phyloP scores from a whole-genome alignment of 2,329 filamentous ascomycete species.

The Colletotrichum echinochloae region DNA sequence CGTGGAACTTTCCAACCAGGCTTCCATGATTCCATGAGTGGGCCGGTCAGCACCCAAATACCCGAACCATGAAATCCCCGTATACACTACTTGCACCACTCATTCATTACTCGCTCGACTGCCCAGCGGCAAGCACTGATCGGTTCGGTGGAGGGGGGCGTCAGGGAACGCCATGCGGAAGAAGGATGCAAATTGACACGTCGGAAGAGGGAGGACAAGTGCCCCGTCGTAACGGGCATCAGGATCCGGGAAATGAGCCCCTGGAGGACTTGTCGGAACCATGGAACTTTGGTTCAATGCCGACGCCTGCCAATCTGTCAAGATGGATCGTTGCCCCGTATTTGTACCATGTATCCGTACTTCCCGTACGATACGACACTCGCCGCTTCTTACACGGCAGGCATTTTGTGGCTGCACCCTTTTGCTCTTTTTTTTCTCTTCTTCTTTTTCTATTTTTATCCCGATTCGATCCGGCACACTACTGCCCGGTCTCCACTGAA shows the following conservation, averaged over 20 bases:
- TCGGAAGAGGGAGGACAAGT: neutral
- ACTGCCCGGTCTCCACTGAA: neutral
- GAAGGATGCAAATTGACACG: neutral
- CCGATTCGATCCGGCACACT: neutral
- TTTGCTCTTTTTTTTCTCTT: no score
- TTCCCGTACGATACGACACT: neutral
- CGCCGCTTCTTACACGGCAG: conserved; percentile 2
- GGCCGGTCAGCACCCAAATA: conserved; percentile 33
- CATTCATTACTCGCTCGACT: no score
- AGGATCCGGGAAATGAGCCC: neutral
- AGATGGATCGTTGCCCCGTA: neutral
- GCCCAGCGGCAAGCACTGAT: neutral
- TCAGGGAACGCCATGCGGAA: neutral
- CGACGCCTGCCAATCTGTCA: neutral
- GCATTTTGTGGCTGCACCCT: conserved; percentile 7
- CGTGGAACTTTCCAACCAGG: conserved; percentile 24
- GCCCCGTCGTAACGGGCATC: neutral
- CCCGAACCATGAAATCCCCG: neutral
- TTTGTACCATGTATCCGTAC: no score
- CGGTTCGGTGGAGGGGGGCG: neutral
- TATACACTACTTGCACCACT: no score
- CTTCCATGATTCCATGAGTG: conserved; percentile 36
- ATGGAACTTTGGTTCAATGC: neutral
- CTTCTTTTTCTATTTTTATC: conserved; percentile 24
- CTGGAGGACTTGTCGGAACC: neutral